phyloP scores from a whole-genome alignment of 257 asterid genomes.

The Ehretia macrophylla region DNA sequence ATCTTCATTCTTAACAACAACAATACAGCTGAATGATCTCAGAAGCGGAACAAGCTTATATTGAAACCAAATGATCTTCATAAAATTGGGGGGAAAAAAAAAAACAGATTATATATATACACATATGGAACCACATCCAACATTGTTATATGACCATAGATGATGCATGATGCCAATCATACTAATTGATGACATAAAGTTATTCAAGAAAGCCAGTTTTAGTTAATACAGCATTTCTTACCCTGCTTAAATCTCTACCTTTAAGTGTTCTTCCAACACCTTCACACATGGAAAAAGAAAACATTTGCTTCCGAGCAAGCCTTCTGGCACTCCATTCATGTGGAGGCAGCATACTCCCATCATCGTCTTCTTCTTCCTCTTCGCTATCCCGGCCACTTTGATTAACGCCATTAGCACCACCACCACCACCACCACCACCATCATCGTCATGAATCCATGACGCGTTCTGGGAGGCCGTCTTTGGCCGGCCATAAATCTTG shows the following conservation, averaged over 20 bases:
- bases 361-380: constrained; percentile 30
- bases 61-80: background rate
- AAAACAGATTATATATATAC: too few species aligned
- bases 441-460: background rate
- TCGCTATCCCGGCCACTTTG: constrained; percentile 7
- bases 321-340: constrained; percentile 55
- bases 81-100: too few species aligned
- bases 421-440: constrained; percentile 1
- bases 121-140: background rate
- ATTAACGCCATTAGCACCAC: background rate
- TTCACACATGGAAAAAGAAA: constrained; percentile 61
- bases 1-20: background rate
- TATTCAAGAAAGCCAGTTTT: constrained; percentile 68
- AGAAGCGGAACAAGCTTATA: too few species aligned
- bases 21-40: background rate
- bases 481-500: constrained; percentile 27
- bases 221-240: constrained; percentile 53
- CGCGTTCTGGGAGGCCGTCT: background rate
- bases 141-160: too few species aligned
- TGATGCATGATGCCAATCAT: too few species aligned
- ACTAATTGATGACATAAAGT: background rate
- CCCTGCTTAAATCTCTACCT: constrained; percentile 61
- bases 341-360: constrained; percentile 39
- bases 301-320: constrained; percentile 26
- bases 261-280: constrained; percentile 69